A percentile compares a stretch with the other conserved stretches of the same genome.
phyloP scores from a whole-genome alignment of 1,139 yeast species.

The Fermentozyma sake region DNA sequence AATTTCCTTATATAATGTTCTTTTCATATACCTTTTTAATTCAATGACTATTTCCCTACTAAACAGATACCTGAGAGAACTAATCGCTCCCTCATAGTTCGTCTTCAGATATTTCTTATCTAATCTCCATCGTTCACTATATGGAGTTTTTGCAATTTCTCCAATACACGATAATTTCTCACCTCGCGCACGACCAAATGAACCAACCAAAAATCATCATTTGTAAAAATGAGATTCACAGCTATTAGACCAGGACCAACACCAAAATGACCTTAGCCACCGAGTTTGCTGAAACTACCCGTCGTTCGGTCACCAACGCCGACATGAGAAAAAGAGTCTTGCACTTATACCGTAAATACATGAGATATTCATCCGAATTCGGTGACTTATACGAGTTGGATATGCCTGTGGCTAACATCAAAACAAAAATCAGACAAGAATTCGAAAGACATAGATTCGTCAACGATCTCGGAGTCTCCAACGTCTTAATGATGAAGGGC shows the following conservation, averaged over 20 bases:
- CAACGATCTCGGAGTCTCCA: constrained; percentile 58
- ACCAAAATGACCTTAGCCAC: constrained; percentile 60
- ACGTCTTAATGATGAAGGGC: constrained; percentile 73
- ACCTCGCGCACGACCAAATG: no score
- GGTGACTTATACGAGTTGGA: constrained; percentile 74
- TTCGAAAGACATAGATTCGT: constrained; percentile 82
- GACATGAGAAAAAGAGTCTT: constrained; percentile 66
- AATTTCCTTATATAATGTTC: no score
- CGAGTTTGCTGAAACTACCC: constrained; percentile 80
- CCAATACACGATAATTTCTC: no score
- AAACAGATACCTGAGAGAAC: no score
- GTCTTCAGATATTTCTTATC: no score
- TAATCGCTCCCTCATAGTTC: no score
- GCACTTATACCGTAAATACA: constrained; percentile 67
- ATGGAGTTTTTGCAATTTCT: no score
- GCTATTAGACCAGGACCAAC: constrained; percentile 1
- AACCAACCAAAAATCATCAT: no score
- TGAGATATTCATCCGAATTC: constrained; percentile 60
- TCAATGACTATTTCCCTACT: no score
- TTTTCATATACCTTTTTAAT: no score
- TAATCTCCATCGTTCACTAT: no score
- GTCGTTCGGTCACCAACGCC: constrained; percentile 55
- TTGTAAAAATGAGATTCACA: constrained; percentile 1
- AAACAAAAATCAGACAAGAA: constrained; percentile 85
- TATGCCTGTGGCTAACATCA: constrained; percentile 75